These are phyloP conservation scores for Solanum boliviense DNA, from an alignment of 257 asterid genomes.

Conservation along the genomic window DNA sequence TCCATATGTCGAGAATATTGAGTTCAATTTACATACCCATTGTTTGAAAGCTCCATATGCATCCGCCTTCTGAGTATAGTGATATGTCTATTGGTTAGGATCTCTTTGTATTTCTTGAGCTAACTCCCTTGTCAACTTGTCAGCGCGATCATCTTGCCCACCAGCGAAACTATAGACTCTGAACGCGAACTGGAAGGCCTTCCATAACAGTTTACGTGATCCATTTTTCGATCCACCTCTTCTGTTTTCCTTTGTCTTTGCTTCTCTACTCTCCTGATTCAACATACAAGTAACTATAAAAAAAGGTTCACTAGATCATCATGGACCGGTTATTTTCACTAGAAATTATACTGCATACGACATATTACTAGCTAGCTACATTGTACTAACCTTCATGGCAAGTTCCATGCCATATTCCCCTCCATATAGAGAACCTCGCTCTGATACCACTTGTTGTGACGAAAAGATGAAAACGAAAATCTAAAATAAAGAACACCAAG, in stretches of 20 bases:
- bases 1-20: not conserved
- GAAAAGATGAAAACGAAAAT: too few species aligned
- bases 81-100: conserved; percentile 2
- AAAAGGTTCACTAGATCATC: not conserved
- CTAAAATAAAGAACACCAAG: too few species aligned
- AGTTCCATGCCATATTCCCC: conserved; percentile 91
- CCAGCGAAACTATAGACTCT: conserved; percentile 79
- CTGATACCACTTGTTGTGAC: too few species aligned
- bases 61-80: not conserved
- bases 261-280: conserved; percentile 53
- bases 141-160: conserved; percentile 87
- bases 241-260: conserved; percentile 10
- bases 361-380: not conserved
- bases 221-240: conserved; percentile 16
- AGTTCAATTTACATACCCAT: not conserved
- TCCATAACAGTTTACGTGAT: conserved; percentile 53
- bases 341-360: not conserved
- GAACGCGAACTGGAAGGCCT: conserved; percentile 81
- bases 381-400: conserved; percentile 52
- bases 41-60: not conserved
- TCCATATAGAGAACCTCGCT: too few species aligned
- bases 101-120: conserved; percentile 55
- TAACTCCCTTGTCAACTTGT: conserved; percentile 58
- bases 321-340: not conserved
- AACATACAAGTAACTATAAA: not conserved